Base-by-base conservation (phyloP, 2,329 filamentous ascomycete species). In the Fusarium sp. region DNA sequence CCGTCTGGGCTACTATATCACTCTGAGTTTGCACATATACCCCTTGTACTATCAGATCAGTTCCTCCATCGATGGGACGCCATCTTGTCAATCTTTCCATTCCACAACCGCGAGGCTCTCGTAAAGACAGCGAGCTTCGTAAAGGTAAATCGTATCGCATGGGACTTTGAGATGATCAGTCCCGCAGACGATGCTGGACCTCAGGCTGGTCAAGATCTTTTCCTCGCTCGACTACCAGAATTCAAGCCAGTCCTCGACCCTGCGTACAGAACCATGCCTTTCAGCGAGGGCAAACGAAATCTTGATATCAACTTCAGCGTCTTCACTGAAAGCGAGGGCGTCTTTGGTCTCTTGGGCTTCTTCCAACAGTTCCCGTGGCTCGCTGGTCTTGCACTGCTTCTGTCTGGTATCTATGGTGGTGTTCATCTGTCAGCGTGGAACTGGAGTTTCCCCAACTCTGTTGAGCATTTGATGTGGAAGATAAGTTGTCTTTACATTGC, bases 221-320 rank as follows among this genome's bases (percentile, higher is more conserved):
- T 63, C 23, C 44, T 62, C 27, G 44, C 56, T 8, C 60, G 57
- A 14, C 31, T 63, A 3, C 56, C 44, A 14, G 60, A 63, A 25
- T 62, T 62, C 25, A 35, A 21, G n/a, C 60, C 60, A 23, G 35
- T 63, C 18, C 37, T 63, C 3, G 60, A 62, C 19, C 44, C 57
- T 42, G 57, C 60, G 15, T 62, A 52, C 23, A 51, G 60, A 16
- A 63, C 60, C 19, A 62, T 63, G 57, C 44, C 44, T n/a, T 63
- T 63, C 29, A 39, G 57, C 29, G 57, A 63, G 41, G 60, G 60
- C 8, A 63, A 63, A 19, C 23, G 44, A 29, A 63, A 52, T 5
- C n/a, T 63, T 2, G 29, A 63, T 25, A 62, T 51, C 14, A 62
- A 62, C 37, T 62, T 62, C 25, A 62, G 37, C 23, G 25, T 63